Base-by-base conservation (phyloP, 208 protist species). In the Leptomonas seymouri region DNA sequence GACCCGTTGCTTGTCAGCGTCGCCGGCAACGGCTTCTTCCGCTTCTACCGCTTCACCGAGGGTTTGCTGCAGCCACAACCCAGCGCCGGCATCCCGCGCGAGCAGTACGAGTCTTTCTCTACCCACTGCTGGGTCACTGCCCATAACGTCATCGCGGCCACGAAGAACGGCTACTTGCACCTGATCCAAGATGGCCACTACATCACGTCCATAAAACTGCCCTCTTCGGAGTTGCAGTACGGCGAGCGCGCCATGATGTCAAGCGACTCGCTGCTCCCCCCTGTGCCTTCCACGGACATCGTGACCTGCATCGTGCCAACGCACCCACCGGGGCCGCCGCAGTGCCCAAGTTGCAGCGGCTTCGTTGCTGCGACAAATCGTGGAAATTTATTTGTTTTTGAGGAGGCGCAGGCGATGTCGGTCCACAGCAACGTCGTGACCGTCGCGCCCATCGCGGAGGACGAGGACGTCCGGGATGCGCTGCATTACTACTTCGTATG, bases 21-120 rank as follows among this genome's bases (percentile, higher is more conserved):
- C 18, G 95, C 91, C 9, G 97, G 97, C 28, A 76, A 95, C 48
- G 92, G 92, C 39, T 78, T 98, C 41, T 88, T 98, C 78, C 89
- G 91, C 20, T 92, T 97, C 50, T 98, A 95, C 81, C 84, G 85
- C 23, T 96, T 94, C 76, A 81, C 84, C 6, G 97, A 98, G 49
- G 90, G 91, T 42, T 68, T 83, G 31, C 79, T 98, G 56, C 90
- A 96, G 76, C 79, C 77, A 31, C 75, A 90, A 66, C 74, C 86
- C 12, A 76, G 55, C 45, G 72, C 74, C 49, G 81, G 78, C 55
- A 84, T 87, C 58, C 68, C 74, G 41, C 70, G 74, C 25, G 87
- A 96, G 63, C 68, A 79, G 55, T 68, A 71, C 36, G 87, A 96
- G 58, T 78, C 86, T 68, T 98, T 98, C 71, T 58, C 93, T 23